Evolutionary conservation across 2,329 filamentous ascomycete genomes (phyloP).

Genomic region (Aspergillus chevalieri): DNA sequence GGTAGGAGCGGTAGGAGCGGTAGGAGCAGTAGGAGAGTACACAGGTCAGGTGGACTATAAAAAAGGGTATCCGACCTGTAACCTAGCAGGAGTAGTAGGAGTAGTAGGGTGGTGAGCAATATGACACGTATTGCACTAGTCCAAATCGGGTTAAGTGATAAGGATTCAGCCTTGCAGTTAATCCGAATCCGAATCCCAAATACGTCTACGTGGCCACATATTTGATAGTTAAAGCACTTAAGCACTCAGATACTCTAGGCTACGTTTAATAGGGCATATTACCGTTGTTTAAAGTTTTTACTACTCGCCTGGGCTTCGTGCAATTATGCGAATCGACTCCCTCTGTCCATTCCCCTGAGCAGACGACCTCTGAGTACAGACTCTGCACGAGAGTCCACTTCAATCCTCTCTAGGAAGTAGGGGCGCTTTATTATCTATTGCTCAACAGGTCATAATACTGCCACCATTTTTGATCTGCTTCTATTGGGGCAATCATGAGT

Average conservation of each 20-base stretch:
- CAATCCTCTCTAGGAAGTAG: not conserved
- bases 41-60: no score
- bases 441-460: conserved; percentile 6
- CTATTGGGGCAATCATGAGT: conserved; percentile 8
- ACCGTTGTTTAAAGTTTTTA: not conserved
- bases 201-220: not conserved
- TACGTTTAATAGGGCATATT: conserved; percentile 3
- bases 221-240: conserved; percentile 5
- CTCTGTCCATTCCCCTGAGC: conserved; percentile 2
- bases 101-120: no score
- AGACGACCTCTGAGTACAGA: conserved; percentile 4
- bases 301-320: conserved; percentile 5
- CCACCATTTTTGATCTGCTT: conserved; percentile 5
- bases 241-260: conserved; percentile 3
- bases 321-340: conserved; percentile 5
- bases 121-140: no score
- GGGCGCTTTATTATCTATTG: conserved; percentile 4
- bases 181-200: no score
- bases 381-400: conserved; percentile 1
- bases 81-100: no score
- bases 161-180: no score
- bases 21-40: no score
- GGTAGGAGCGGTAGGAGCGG: no score
- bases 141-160: no score
- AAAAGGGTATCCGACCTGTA: no score